A percentile compares a stretch with the other conserved stretches of the same genome.
Evolutionary conservation across 192 early-diverging fungal genomes (phyloP).

Genomic region (Piromyces sp.): DNA sequence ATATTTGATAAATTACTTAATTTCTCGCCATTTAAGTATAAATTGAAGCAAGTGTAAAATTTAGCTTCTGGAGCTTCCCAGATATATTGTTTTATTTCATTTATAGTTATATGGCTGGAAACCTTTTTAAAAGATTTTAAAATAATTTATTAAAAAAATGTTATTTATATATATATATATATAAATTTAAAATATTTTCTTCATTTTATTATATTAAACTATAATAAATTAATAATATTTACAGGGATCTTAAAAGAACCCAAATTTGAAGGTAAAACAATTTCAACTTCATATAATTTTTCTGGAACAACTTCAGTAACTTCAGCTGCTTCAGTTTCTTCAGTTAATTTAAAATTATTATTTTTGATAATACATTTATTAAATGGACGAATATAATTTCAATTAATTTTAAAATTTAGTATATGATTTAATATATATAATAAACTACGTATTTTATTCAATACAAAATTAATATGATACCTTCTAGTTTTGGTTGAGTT

Average conservation of each 20-base stretch:
- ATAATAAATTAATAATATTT: background rate
- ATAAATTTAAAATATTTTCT: no score
- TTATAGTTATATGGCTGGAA: constrained; percentile 29
- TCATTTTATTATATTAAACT: no score
- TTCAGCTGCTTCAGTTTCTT: background rate
- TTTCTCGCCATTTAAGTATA: constrained; percentile 49
- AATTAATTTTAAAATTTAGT: no score
- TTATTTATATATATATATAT: no score
- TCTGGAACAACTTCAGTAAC: background rate
- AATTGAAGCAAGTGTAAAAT: constrained; percentile 80
- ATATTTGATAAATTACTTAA: constrained; percentile 40
- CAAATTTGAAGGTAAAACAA: background rate
- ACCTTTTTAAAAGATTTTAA: background rate
- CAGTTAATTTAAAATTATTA: background rate
- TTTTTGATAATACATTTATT: no score
- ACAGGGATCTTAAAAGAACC: background rate
- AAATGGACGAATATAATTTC: no score
- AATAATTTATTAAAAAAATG: no score
- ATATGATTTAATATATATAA: no score
- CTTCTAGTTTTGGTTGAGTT: background rate
- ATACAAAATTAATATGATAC: background rate
- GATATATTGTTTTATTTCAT: constrained; percentile 72
- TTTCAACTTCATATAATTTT: background rate
- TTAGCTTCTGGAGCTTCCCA: constrained; percentile 70
- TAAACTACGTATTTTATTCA: no score